These are phyloP conservation scores for Chernovozyma sophiae-reginae DNA, from an alignment of 1,139 yeast species.

Conservation along the genomic window DNA sequence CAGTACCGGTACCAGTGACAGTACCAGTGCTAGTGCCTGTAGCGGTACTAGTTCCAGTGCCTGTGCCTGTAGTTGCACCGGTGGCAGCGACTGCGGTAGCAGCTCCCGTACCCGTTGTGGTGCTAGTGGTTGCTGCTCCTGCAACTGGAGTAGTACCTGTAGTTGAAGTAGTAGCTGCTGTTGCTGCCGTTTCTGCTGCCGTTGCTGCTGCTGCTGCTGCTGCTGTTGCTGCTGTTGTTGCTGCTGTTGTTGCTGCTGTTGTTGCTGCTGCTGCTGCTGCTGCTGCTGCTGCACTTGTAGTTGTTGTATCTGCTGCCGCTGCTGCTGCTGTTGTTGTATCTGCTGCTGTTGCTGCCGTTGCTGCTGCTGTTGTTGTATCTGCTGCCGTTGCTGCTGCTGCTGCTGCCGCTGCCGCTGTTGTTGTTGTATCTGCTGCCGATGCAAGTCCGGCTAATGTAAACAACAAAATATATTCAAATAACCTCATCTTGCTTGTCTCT, in stretches of 20 bases:
- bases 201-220: constrained; percentile 4
- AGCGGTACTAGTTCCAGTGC: neutral
- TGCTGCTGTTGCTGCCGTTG: constrained; percentile 11
- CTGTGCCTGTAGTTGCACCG: neutral
- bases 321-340: constrained; percentile 10
- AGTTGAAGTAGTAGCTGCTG: constrained; percentile 1
- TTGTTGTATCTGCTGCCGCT: constrained; percentile 11
- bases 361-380: constrained; percentile 9
- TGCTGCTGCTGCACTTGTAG: constrained; percentile 10
- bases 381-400: constrained; percentile 11
- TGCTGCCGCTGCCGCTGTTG: too few relatives aligned
- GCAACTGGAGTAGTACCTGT: constrained; percentile 1
- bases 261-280: constrained; percentile 10
- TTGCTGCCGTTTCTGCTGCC: constrained; percentile 3
- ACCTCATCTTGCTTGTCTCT: too few relatives aligned
- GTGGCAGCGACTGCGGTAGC: neutral
- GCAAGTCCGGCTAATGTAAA: neutral
- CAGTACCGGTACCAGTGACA: constrained; percentile 2
- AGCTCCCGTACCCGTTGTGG: neutral
- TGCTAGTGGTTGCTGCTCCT: constrained; percentile 2
- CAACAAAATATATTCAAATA: too few relatives aligned
- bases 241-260: constrained; percentile 7
- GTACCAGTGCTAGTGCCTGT: constrained; percentile 2
- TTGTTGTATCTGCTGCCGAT: constrained; percentile 10
- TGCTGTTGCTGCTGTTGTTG: constrained; percentile 7